A percentile compares a stretch with the other conserved stretches of the same genome.
Conservation (phyloP, 108 stramenopile species). For the Chaetoceros tenuissimus region DNA sequence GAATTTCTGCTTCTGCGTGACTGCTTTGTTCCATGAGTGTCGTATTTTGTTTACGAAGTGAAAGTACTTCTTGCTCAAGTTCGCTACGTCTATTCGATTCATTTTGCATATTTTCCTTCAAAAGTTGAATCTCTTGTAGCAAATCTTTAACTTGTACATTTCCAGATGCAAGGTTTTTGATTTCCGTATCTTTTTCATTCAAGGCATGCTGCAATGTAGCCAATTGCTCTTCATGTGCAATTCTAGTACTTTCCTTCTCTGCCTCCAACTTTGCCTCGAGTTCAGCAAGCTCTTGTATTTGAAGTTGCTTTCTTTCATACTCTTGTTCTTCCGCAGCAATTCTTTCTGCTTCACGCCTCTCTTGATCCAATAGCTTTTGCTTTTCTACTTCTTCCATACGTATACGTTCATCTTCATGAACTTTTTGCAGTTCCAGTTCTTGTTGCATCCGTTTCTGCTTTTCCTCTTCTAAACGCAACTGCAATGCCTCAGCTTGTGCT, state of each 20-base stretch:
- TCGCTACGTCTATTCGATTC: too few relatives aligned
- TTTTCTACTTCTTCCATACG: slow-evolving; percentile 19
- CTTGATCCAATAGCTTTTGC: slow-evolving; percentile 2
- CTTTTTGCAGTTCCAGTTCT: slow-evolving; percentile 1
- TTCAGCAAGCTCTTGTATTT: background rate
- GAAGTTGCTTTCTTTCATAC: background rate
- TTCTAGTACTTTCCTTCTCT: background rate
- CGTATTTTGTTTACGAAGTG: too few relatives aligned
- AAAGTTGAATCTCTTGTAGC: too few relatives aligned
- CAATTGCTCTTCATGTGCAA: slow-evolving; percentile 19
- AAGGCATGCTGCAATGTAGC: slow-evolving; percentile 54
- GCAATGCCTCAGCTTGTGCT: background rate
- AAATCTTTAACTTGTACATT: too few relatives aligned
- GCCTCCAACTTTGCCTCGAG: background rate
- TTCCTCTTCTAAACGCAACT: background rate
- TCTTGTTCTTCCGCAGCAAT: slow-evolving; percentile 12
- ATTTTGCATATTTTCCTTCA: too few relatives aligned
- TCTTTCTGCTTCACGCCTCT: slow-evolving; percentile 14
- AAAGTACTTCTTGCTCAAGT: too few relatives aligned
- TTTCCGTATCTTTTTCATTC: slow-evolving; percentile 41
- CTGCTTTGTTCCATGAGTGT: slow-evolving; percentile 1
- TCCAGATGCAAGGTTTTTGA: slow-evolving; percentile 18
- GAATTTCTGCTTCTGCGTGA: slow-evolving; percentile 5
- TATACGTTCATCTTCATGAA: slow-evolving; percentile 2
- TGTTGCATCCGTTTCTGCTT: slow-evolving; percentile 16